phyloP scores from a whole-genome alignment of 169 alveolate species.

The Babesia divergens region DNA sequence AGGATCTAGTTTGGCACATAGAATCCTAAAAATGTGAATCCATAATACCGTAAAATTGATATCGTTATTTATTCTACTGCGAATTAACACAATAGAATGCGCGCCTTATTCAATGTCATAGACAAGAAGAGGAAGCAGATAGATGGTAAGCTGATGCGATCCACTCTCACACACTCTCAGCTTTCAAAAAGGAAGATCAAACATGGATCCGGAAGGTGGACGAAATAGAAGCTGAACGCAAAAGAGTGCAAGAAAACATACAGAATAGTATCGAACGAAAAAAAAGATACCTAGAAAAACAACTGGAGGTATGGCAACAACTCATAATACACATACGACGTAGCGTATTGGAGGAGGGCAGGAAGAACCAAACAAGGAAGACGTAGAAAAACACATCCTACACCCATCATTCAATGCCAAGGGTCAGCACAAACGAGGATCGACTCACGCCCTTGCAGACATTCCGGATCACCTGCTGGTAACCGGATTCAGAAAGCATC shows the following conservation, averaged over 20 bases:
- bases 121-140: conserved; percentile 39
- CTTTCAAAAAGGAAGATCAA: conserved; percentile 40
- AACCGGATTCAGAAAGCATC: conserved; percentile 10
- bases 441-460: not conserved
- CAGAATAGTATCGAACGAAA: conserved; percentile 12
- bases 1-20: no score
- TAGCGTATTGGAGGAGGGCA: not conserved
- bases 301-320: conserved; percentile 24
- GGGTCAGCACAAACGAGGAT: conserved; percentile 1
- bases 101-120: conserved; percentile 33
- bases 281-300: not conserved
- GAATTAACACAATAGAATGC: no score
- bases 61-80: no score
- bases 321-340: not conserved
- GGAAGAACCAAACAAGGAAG: not conserved
- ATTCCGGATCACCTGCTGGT: conserved; percentile 29
- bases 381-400: not conserved
- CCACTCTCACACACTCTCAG: not conserved
- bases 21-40: no score
- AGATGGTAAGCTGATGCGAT: conserved; percentile 18
- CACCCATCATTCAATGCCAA: not conserved
- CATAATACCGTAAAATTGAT: no score
- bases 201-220: conserved; percentile 41
- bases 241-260: conserved; percentile 27
- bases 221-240: conserved; percentile 17